Evolutionary conservation across 2,329 filamentous ascomycete species (phyloP).

Genomic region (Calonectria hawksworthii): DNA sequence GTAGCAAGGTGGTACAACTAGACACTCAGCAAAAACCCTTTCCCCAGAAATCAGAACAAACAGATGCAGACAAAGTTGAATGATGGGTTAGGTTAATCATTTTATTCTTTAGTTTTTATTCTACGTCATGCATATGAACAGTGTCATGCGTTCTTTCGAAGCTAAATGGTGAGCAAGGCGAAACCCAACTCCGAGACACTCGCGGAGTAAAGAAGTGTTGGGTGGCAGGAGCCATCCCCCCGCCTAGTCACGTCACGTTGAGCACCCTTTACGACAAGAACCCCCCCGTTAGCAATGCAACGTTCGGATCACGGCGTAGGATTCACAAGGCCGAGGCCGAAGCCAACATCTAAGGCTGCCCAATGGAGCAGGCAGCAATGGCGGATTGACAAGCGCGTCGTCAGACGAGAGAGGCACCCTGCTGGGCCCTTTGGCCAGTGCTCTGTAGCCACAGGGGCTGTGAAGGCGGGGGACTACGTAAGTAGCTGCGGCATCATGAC

Average conservation of each 20-base stretch:
- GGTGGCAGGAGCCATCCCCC: not conserved
- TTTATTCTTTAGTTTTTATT: not conserved
- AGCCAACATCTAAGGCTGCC: not conserved
- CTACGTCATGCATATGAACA: not conserved
- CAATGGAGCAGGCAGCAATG: constrained; percentile 21
- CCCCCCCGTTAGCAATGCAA: not conserved
- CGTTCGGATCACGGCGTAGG: not conserved
- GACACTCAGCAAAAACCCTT: not conserved
- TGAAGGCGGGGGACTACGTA: not conserved
- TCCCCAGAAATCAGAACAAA: not conserved
- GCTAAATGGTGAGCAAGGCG: not conserved
- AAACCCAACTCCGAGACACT: not conserved
- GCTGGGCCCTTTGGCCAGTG: not conserved
- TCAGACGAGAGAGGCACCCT: not conserved
- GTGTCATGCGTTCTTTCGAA: not conserved
- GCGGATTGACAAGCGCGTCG: constrained; percentile 4
- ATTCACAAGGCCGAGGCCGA: not conserved
- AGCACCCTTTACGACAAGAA: not conserved
- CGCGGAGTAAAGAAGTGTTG: not conserved
- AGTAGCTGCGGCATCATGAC: constrained; percentile 9
- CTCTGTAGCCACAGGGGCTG: not conserved
- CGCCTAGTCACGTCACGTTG: not conserved
- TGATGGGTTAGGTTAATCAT: not conserved
- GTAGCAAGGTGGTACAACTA: not conserved
- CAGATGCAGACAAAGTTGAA: not conserved